These are phyloP conservation scores for Talaromyces stipitatus DNA, from an alignment of 495 filamentous ascomycete species.

Conservation along the genomic window DNA sequence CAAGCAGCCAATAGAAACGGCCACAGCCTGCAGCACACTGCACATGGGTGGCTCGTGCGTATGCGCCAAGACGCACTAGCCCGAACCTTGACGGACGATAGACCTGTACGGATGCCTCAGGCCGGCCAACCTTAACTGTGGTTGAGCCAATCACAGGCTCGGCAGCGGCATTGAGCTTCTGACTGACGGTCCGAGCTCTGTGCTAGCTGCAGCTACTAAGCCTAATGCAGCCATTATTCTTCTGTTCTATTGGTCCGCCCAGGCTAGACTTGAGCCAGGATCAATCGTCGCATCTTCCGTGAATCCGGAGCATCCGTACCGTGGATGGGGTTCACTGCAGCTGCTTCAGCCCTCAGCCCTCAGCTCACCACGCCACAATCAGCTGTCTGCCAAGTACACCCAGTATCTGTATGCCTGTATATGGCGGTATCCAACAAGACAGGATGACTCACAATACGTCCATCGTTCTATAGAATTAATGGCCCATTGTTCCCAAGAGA, in stretches of 20 bases:
- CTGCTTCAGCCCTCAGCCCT: neutral
- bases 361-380: neutral
- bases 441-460: neutral
- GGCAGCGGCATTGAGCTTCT: neutral
- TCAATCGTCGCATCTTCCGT: neutral
- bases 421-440: neutral
- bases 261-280: neutral
- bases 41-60: neutral
- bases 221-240: neutral
- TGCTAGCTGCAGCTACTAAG: neutral
- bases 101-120: neutral
- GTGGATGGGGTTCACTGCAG: neutral
- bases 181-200: neutral
- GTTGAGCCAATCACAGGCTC: neutral
- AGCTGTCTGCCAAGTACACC: neutral
- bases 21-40: neutral
- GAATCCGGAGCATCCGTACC: neutral
- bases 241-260: neutral
- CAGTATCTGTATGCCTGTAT: neutral
- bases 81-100: too few relatives aligned
- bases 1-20: too few relatives aligned
- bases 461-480: too few relatives aligned
- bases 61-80: neutral
- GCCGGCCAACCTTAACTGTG: neutral
- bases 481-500: too few relatives aligned